A percentile compares a stretch with the other conserved stretches of the same genome.
Conservation (phyloP, 1,284 basidiomycete species). For the Trametes pubescens region DNA sequence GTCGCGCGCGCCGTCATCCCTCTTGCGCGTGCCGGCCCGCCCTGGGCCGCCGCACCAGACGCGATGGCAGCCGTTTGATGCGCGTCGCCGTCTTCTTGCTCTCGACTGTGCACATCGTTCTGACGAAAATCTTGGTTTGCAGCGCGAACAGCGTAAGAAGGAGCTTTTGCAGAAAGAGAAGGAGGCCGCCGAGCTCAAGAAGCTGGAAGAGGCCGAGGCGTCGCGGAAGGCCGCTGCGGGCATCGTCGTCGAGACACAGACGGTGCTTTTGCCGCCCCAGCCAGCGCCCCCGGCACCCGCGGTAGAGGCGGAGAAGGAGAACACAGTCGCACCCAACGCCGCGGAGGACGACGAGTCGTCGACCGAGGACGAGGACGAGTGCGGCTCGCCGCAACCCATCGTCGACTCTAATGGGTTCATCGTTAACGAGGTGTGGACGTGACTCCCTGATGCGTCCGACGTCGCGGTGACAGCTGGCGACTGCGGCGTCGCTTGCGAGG, state of each 20-base stretch:
- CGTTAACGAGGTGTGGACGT: conserved; percentile 24
- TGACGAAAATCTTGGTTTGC: conserved; percentile 26
- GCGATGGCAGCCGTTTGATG: conserved; percentile 6
- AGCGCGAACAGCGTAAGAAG: conserved; percentile 69
- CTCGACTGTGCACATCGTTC: conserved; percentile 13
- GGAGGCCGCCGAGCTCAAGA: conserved; percentile 49
- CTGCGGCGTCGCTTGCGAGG: conserved; percentile 27
- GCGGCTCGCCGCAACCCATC: conserved; percentile 39
- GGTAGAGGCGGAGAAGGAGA: conserved; percentile 38
- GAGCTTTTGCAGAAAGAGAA: conserved; percentile 52
- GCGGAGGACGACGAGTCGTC: conserved; percentile 39
- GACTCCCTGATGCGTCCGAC: conserved; percentile 31
- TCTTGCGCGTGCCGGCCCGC: conserved; percentile 15
- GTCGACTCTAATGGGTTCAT: conserved; percentile 9
- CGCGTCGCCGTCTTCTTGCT: conserved; percentile 13
- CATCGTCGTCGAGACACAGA: not conserved
- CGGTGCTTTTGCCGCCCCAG: conserved; percentile 2
- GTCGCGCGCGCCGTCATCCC: conserved; percentile 11
- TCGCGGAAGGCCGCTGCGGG: conserved; percentile 47
- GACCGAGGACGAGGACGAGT: conserved; percentile 39
- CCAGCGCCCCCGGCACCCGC: conserved; percentile 13
- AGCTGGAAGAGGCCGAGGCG: conserved; percentile 43
- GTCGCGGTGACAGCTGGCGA: conserved; percentile 9
- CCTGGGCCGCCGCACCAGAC: not conserved
- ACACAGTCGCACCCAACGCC: conserved; percentile 34